phyloP scores from a whole-genome alignment of 2,329 filamentous ascomycete genomes.

The Phoma sp. region DNA sequence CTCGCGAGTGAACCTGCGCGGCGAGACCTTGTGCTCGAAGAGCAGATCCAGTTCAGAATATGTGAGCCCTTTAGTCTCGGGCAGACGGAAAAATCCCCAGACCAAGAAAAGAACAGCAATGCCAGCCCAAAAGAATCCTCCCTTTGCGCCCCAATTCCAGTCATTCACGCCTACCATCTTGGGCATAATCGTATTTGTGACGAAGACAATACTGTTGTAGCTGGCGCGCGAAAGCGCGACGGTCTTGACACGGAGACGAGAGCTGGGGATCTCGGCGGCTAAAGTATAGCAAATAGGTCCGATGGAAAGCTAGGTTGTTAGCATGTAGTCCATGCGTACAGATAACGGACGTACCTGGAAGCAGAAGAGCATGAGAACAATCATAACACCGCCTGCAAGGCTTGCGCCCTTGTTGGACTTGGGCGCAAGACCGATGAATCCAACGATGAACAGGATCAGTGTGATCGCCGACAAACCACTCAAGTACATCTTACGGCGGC shows the following conservation, averaged over 20 bases:
- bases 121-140: conserved; percentile 32
- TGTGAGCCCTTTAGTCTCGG: conserved; percentile 28
- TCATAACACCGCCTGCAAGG: conserved; percentile 32
- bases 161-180: conserved; percentile 34
- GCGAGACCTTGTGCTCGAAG: conserved; percentile 30
- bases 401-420: conserved; percentile 52
- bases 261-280: conserved; percentile 79
- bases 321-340: neutral
- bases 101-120: conserved; percentile 26
- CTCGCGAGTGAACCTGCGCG: conserved; percentile 32
- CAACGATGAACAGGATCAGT: conserved; percentile 56
- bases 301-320: conserved; percentile 60
- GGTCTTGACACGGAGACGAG: conserved; percentile 85
- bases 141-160: conserved; percentile 35
- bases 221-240: conserved; percentile 73
- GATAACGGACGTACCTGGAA: conserved; percentile 24
- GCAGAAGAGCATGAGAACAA: conserved; percentile 35
- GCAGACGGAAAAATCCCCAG: conserved; percentile 33
- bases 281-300: conserved; percentile 88
- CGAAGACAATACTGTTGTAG: conserved; percentile 31
- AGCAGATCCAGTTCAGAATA: conserved; percentile 32
- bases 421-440: conserved; percentile 71
- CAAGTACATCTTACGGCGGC: conserved; percentile 75
- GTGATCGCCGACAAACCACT: conserved; percentile 56
- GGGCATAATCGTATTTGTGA: conserved; percentile 32